phyloP scores from a whole-genome alignment of 495 filamentous ascomycete genomes.

The Aspergillus coremiiformis region DNA sequence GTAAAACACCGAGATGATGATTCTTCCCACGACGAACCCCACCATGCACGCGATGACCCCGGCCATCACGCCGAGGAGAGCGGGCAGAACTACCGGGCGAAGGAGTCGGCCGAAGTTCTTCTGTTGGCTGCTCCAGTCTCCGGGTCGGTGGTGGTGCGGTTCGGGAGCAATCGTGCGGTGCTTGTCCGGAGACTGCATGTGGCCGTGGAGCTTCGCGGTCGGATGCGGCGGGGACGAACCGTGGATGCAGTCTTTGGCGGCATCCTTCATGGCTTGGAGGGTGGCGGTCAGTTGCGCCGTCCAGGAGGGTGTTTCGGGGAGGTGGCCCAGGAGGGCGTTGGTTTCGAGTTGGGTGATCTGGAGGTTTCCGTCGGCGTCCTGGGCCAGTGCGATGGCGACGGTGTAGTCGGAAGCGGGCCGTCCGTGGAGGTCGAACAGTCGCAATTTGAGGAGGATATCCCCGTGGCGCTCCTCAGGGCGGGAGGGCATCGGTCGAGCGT shows the following conservation, averaged over 20 bases:
- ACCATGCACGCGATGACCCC: slow-evolving; percentile 35
- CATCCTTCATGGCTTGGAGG: slow-evolving; percentile 7
- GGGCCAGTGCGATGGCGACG: slow-evolving; percentile 42
- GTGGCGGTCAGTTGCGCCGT: slow-evolving; percentile 13
- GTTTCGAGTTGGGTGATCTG: slow-evolving; percentile 20
- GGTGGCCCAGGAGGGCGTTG: slow-evolving; percentile 7
- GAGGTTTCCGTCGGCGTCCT: slow-evolving; percentile 28
- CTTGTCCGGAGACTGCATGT: slow-evolving; percentile 3
- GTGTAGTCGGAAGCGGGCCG: slow-evolving; percentile 52
- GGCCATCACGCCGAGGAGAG: slow-evolving; percentile 29
- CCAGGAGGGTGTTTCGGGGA: slow-evolving; percentile 22
- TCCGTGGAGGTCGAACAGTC: slow-evolving; percentile 23
- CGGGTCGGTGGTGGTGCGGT: slow-evolving; percentile 10
- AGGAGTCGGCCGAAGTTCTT: slow-evolving; percentile 23
- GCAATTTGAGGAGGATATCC: slow-evolving; percentile 21
- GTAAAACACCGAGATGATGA: slow-evolving; percentile 26
- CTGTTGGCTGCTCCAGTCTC: slow-evolving; percentile 12
- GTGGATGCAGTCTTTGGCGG: slow-evolving; percentile 12
- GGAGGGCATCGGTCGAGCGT: slow-evolving; percentile 20
- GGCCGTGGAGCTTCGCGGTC: slow-evolving; percentile 5
- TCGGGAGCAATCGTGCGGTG: neutral
- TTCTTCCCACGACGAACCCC: slow-evolving; percentile 36
- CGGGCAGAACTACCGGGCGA: slow-evolving; percentile 31
- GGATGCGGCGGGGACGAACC: slow-evolving; percentile 7
- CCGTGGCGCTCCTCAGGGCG: slow-evolving; percentile 9